Conservation (phyloP, 2,329 filamentous ascomycete genomes). For the Shiraia sp. region DNA sequence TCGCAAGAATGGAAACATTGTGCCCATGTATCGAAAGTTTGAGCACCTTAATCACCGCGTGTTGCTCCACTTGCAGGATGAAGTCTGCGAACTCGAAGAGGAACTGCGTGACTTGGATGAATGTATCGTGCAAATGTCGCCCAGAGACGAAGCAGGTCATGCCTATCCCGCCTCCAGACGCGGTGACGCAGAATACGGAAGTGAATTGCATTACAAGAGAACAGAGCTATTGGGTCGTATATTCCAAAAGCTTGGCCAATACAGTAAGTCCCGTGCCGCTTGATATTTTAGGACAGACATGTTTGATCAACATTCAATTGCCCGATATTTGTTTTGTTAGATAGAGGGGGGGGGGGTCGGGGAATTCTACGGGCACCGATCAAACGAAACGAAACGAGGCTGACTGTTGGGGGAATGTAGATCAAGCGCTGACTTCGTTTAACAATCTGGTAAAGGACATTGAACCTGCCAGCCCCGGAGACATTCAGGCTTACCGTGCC, state of each 20-base stretch:
- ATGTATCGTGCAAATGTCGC: slow-evolving; percentile 51
- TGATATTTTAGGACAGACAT: too few relatives aligned
- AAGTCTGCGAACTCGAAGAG: slow-evolving; percentile 79
- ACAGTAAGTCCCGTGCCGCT: slow-evolving; percentile 54
- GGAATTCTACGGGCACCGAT: slow-evolving; percentile 5
- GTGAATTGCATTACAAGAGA: slow-evolving; percentile 63
- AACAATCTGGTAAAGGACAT: slow-evolving; percentile 57
- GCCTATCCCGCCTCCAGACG: slow-evolving; percentile 62
- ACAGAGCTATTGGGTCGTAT: slow-evolving; percentile 65
- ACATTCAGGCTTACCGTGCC: slow-evolving; percentile 58
- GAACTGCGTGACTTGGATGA: slow-evolving; percentile 73
- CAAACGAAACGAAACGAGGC: slow-evolving; percentile 5
- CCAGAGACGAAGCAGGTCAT: slow-evolving; percentile 29
- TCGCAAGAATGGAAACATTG: slow-evolving; percentile 18
- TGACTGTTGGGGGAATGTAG: slow-evolving; percentile 25
- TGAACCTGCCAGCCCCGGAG: slow-evolving; percentile 53
- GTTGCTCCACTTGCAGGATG: slow-evolving; percentile 81
- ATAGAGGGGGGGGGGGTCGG: too few relatives aligned
- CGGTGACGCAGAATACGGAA: slow-evolving; percentile 57
- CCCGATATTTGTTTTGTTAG: too few relatives aligned
- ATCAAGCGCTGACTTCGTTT: slow-evolving; percentile 63
- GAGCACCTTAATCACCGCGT: slow-evolving; percentile 80
- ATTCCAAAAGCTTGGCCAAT: slow-evolving; percentile 68
- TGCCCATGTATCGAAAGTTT: slow-evolving; percentile 81
- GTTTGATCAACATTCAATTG: too few relatives aligned